Conservation (phyloP, 2,329 filamentous ascomycete genomes). For the Neonectria neomacrospora region DNA sequence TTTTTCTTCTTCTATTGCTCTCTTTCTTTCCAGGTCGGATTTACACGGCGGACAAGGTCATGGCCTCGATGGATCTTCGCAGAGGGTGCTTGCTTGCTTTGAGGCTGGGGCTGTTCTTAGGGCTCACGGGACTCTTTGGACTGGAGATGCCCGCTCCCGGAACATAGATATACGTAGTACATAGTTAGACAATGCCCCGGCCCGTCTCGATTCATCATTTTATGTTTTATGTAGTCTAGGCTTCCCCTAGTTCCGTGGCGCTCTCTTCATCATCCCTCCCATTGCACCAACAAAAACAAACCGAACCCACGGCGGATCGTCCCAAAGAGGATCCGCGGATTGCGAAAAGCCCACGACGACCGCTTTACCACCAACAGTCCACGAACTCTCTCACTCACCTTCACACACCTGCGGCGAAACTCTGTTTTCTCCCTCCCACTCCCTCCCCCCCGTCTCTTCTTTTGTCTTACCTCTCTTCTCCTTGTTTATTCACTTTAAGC, state of each 20-base stretch:
- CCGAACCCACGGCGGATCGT: conserved; percentile 7
- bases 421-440: conserved; percentile 16
- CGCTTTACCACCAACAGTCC: not conserved
- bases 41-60: not conserved
- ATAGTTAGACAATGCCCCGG: not conserved
- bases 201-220: not conserved
- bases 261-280: not conserved
- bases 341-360: not conserved
- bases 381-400: not conserved
- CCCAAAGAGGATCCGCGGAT: conserved; percentile 6
- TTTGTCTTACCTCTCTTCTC: not conserved
- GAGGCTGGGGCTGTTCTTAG: conserved; percentile 1
- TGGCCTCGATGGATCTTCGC: not conserved
- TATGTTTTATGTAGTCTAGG: conserved; percentile 13
- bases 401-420: conserved; percentile 5
- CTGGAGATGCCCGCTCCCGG: conserved; percentile 3
- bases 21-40: not conserved
- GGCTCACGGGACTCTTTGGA: not conserved
- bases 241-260: not conserved
- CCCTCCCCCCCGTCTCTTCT: conserved; percentile 4
- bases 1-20: not conserved
- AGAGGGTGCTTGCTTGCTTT: not conserved
- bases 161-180: not conserved
- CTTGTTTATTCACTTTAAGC: not conserved
- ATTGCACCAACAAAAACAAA: conserved; percentile 7